Conservation (phyloP, 192 early-diverging fungal genomes). For the Paraglomus occultum region DNA sequence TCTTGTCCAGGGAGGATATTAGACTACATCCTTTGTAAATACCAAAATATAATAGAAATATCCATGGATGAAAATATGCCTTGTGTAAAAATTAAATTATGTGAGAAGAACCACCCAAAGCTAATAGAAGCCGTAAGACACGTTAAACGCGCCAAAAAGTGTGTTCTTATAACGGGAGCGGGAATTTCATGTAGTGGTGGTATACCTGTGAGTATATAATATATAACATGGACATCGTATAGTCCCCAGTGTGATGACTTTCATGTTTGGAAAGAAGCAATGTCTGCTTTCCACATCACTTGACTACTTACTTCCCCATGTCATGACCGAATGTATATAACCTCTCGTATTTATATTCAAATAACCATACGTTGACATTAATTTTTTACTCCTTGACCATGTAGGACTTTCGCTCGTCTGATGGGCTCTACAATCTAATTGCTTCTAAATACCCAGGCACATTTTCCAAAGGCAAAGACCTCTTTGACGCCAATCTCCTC, state of each 20-base stretch:
- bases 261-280: neutral
- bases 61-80: too few relatives aligned
- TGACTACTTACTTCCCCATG: neutral
- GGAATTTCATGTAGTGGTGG: constrained; percentile 87
- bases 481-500: constrained; percentile 86
- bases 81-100: too few relatives aligned
- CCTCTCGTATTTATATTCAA: neutral
- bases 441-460: constrained; percentile 69
- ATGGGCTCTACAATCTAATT: constrained; percentile 85
- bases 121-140: neutral
- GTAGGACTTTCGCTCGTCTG: constrained; percentile 81
- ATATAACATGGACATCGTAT: neutral
- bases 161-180: constrained; percentile 79
- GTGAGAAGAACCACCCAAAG: neutral
- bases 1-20: too few relatives aligned
- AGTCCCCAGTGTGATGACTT: neutral
- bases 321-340: neutral
- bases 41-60: too few relatives aligned
- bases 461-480: constrained; percentile 74
- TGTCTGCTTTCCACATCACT: neutral
- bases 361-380: constrained; percentile 7
- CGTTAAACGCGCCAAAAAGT: constrained; percentile 42
- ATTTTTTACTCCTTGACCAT: constrained; percentile 7
- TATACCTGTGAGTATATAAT: constrained; percentile 66
- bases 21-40: too few relatives aligned